Evolutionary conservation across 2,329 filamentous ascomycete genomes (phyloP), one percentile per base, ranked within the genome.

Genomic region (Colletotrichum sp.): DNA sequence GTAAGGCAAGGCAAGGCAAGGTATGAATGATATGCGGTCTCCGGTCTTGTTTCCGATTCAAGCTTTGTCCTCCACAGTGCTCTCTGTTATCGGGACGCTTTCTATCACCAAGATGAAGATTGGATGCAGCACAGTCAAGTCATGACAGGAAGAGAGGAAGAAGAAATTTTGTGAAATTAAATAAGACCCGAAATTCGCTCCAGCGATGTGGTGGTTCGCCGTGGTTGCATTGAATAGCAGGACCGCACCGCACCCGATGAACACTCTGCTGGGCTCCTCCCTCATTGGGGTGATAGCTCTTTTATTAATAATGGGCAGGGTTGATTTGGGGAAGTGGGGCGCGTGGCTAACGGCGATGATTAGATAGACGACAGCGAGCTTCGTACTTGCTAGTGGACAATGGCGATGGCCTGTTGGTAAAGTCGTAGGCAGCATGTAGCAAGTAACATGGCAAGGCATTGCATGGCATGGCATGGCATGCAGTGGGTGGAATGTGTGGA

Each of bases 241-340:
- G 66, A 70, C 55, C 43, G 66, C 70, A 75, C 55, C 62, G 43
- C 64, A 72, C 70, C 64, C 56, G 64, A 75, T 32, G 62, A 60
- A 64, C 43, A 21, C 60, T 61, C 30, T 64, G 48, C 43, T 65
- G 34, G 10, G 21, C 75, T 66, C 73, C 68, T 76, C 73, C 73
- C 65, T 64, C 69, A 61, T 76, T 73, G 69, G 76, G 76, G 73
- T 66, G 69, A 70, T 61, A 73, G 76, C 38, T 72, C 66, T 76
- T 77, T 66, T 77, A 73, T 76, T 77, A 76, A 64, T 52, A 73
- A 65, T 55, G 38, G 65, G 62, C 73, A 77, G 69, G 76, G 73
- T 73, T 77, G 73, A 73, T 76, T 77, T 72, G 76, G 76, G 73
- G 73, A 76, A 77, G 76, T 73, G 76, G 76, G 76, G 75, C 68